phyloP scores from a whole-genome alignment of 1,139 yeast species.

The Scheffersomyces titani region DNA sequence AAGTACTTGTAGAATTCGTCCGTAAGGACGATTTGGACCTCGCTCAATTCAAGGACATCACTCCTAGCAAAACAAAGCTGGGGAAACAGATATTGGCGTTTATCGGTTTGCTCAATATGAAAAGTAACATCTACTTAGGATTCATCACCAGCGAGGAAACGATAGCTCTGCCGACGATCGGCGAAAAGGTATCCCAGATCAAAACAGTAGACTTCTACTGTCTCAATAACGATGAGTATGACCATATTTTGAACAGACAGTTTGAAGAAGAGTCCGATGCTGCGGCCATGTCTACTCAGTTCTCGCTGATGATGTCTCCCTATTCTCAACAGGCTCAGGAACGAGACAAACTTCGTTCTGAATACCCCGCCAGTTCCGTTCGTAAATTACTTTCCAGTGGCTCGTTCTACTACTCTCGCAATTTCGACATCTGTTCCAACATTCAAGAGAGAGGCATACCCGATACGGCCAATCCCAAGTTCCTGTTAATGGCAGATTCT shows the following conservation, averaged over 20 bases:
- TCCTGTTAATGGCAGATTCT: conserved; percentile 40
- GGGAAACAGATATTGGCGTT: conserved; percentile 51
- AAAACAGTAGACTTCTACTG: conserved; percentile 65
- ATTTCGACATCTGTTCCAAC: conserved; percentile 64
- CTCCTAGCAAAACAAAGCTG: conserved; percentile 26
- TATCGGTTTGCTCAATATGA: conserved; percentile 59
- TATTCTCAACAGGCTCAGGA: conserved; percentile 1
- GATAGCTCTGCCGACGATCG: conserved; percentile 60
- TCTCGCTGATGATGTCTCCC: not conserved
- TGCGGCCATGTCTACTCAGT: not conserved
- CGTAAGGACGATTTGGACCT: conserved; percentile 37
- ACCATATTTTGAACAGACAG: conserved; percentile 29
- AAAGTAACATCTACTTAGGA: conserved; percentile 56
- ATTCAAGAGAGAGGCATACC: conserved; percentile 54
- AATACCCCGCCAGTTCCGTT: conserved; percentile 62
- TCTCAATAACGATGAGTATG: conserved; percentile 57
- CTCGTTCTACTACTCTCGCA: conserved; percentile 63
- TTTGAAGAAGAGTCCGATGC: conserved; percentile 18
- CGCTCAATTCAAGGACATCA: conserved; percentile 41
- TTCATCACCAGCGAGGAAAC: conserved; percentile 57
- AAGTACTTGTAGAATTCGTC: conserved; percentile 55
- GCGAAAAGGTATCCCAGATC: conserved; percentile 54
- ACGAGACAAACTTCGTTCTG: conserved; percentile 36
- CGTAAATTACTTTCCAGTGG: conserved; percentile 61
- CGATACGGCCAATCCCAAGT: conserved; percentile 25